Evolutionary conservation across 2,329 filamentous ascomycete species (phyloP).

Genomic region (Neofusicoccum laricinum): DNA sequence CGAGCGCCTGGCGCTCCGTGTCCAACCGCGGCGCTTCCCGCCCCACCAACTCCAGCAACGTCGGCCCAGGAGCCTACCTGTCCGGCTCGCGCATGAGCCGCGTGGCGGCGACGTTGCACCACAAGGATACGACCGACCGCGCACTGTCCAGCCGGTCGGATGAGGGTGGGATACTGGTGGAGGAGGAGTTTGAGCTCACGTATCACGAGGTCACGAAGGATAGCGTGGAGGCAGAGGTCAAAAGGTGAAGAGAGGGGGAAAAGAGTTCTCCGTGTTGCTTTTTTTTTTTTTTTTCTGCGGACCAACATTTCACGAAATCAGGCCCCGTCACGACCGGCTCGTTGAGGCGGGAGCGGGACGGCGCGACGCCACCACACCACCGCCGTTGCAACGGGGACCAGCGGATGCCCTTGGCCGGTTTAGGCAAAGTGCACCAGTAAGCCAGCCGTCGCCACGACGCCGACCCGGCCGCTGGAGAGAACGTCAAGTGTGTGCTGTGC

Average conservation of each 20-base stretch:
- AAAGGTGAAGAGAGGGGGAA: not conserved
- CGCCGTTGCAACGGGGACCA: too few species aligned
- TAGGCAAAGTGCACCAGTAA: too few species aligned
- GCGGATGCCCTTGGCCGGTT: too few species aligned
- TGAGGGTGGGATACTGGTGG: not conserved
- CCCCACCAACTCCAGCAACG: not conserved
- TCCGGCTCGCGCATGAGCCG: not conserved
- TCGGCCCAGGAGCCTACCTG: not conserved
- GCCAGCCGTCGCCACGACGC: too few species aligned
- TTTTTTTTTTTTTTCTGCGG: not conserved
- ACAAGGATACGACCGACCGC: not conserved
- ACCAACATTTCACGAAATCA: not conserved
- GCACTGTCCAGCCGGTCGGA: not conserved
- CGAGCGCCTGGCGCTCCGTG: not conserved
- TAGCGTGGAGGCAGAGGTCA: not conserved
- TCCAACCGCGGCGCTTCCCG: not conserved
- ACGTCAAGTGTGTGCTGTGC: too few species aligned
- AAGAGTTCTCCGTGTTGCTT: not conserved
- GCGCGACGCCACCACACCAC: too few species aligned
- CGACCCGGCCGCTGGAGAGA: too few species aligned
- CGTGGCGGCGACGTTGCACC: not conserved
- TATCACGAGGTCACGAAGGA: not conserved
- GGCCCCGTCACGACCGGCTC: not conserved
- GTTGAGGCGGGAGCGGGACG: too few species aligned
- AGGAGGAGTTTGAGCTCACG: conserved; percentile 8